phyloP scores from a whole-genome alignment of 2,329 filamentous ascomycete species.

The Xylaria polymorpha region DNA sequence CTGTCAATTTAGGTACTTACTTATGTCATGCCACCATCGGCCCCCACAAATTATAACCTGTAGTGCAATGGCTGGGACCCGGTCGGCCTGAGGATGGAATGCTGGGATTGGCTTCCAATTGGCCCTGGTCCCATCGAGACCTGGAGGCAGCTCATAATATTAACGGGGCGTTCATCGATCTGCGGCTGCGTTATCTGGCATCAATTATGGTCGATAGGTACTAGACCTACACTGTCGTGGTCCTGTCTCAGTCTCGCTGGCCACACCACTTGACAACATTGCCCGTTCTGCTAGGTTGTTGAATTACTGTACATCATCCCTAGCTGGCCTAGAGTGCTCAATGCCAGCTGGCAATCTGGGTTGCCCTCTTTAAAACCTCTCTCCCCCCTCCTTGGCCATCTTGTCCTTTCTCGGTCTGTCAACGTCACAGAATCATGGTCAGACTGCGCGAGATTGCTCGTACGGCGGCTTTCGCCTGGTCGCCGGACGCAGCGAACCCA shows the following conservation, averaged over 20 bases:
- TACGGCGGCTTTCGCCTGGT: conserved; percentile 98
- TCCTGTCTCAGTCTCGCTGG: conserved; percentile 18
- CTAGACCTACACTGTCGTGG: conserved; percentile 24
- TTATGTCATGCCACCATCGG: conserved; percentile 9
- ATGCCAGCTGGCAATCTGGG: conserved; percentile 49
- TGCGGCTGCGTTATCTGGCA: conserved; percentile 42
- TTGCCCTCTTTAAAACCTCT: conserved; percentile 35
- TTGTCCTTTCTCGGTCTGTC: conserved; percentile 46
- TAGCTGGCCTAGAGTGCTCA: conserved; percentile 52
- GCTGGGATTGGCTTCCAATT: conserved; percentile 1
- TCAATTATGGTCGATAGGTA: conserved; percentile 25
- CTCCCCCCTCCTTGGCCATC: conserved; percentile 26
- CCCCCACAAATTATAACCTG: conserved; percentile 25
- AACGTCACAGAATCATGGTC: conserved; percentile 74
- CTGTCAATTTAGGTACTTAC: background rate
- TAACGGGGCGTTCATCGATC: conserved; percentile 34
- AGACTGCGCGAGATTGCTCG: conserved; percentile 95
- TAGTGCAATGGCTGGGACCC: background rate
- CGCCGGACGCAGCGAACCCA: conserved; percentile 80
- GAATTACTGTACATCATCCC: conserved; percentile 34
- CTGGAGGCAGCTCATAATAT: conserved; percentile 24
- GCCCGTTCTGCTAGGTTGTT: conserved; percentile 29
- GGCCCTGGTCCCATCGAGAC: background rate
- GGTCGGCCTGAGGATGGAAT: background rate
- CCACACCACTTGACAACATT: conserved; percentile 23